Base-by-base conservation (phyloP, 768 basidiomycete genomes). In the Lactarius tabidus region DNA sequence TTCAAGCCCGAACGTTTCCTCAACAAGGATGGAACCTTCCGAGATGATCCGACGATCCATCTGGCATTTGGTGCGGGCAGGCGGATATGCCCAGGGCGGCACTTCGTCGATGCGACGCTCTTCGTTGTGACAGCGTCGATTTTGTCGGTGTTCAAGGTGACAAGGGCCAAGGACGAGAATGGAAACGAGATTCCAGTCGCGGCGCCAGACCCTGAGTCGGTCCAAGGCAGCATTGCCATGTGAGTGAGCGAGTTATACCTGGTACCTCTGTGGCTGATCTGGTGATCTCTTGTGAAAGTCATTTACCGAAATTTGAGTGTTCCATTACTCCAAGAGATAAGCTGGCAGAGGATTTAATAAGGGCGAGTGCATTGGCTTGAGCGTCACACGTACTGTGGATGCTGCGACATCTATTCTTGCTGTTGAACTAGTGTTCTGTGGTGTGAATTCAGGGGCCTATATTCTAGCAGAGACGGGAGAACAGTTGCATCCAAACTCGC, bases 1-100 rank as follows among this genome's bases (percentile, higher is more conserved):
- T 74, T 74, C 61, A 68, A 67, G 5, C 73, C 73, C 8, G 72
- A 74, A 23, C 70, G 73, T 6, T 73, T 62, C 38, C 64, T 71
- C 29, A 51, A 53, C 29, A 31, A 60, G 29, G 63, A 59, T 51
- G 63, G 57, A 8, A 43, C 23, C 51, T 59, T 51, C 23, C 48
- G 53, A 9, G 59, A 55, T 17, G 53, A 60, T 41, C 36, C 59
- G 3, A 23, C 7, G 48, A 51, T 51, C 14, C 2, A 12, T 12
- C 23, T 51, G 12, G 48, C 23, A 6, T 51, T 51, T 7, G 48
- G 48, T 17, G 48, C 23, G n/a, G 48, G 48, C 14, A 51, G 48
- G 48, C 23, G 48, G 23, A 26, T 51, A 26, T 51, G 48, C 23
- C 48, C 48, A 6, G 48, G 23, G 14, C 48, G 48, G 12, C 48